Base-by-base conservation (phyloP, 164 flowering plant species). In the Stephania japonica region DNA sequence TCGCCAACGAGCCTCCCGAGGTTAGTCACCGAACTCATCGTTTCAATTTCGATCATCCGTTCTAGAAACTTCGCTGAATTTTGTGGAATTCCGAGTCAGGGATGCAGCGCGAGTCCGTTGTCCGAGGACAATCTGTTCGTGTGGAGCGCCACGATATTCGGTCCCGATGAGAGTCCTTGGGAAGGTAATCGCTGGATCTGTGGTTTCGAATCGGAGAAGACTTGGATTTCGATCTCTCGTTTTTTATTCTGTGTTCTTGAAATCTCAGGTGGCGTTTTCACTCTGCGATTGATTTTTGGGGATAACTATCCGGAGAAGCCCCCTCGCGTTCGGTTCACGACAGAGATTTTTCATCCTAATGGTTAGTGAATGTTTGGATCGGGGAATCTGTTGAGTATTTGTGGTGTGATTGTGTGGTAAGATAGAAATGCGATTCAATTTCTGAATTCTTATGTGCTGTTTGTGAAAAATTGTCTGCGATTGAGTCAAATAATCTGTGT, bases 81-180 rank as follows among this genome's bases (percentile, higher is more conserved):
- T 68, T 47, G 18, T 65, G 13, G 38, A n/a, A 26, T 49, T n/a
- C 1, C 69, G 70, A 32, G 65, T 66, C 69, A 86, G 88, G 88
- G 88, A 44, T 86, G 86, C 70, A 86, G 88, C 67, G 88, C 88
- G 9, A 86, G 88, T 75, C 88, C 86, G 3, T 26, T 75, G 38
- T 77, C 84, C 0, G 88, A 86, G 25, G 84, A 82, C 32, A 86
- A 86, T 70, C 71, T 86, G 70, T 83, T 82, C 47, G 86, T 86
- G 24, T 86, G 88, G 86, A 84, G 88, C 65, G 88, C 88, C 11
- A 86, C 85, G 69, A 77, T 86, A 49, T 84, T 84, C 32, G 88
- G 88, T 41, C 86, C 88, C 6, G 88, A 86, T 73, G 88, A 86
- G 70, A 80, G 82, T 44, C 86, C 88, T 10, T 86, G 88, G 86